These are phyloP conservation scores for Cicer arietinum DNA, from an alignment of 306 rosid species.

Conservation along the genomic window DNA sequence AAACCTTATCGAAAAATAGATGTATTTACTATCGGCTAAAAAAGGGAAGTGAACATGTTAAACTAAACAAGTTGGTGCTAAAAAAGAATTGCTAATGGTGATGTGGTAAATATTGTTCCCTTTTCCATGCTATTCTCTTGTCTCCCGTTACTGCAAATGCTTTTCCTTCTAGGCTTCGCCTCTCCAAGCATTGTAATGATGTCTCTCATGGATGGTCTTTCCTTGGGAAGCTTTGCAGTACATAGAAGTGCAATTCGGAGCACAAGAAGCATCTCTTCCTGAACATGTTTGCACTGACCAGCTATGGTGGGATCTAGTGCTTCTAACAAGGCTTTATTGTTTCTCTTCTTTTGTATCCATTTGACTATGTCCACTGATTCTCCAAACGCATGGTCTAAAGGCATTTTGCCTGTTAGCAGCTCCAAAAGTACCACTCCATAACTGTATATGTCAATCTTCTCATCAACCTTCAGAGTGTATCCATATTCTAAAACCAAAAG, in stretches of 20 bases:
- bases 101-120: conserved; percentile 59
- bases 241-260: conserved; percentile 79
- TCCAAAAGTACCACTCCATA: conserved; percentile 86
- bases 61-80: conserved; percentile 39
- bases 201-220: conserved; percentile 86
- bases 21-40: conserved; percentile 25
- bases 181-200: conserved; percentile 85
- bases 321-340: conserved; percentile 56
- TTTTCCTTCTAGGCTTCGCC: conserved; percentile 90
- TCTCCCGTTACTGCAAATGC: conserved; percentile 57
- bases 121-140: conserved; percentile 55
- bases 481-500: conserved; percentile 68
- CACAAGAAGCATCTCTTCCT: conserved; percentile 93
- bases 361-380: conserved; percentile 66
- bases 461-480: conserved; percentile 81
- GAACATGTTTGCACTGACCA: conserved; percentile 74
- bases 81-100: conserved; percentile 57
- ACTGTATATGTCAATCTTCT: conserved; percentile 85
- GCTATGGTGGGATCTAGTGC: conserved; percentile 67
- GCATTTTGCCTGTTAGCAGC: conserved; percentile 76
- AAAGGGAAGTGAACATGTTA: conserved; percentile 20
- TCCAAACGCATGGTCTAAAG: conserved; percentile 64
- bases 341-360: conserved; percentile 68
- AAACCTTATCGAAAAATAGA: conserved; percentile 1
- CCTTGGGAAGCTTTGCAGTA: conserved; percentile 82